Conservation (phyloP, 1,139 yeast genomes). For the Kluyveromyces sp. region DNA sequence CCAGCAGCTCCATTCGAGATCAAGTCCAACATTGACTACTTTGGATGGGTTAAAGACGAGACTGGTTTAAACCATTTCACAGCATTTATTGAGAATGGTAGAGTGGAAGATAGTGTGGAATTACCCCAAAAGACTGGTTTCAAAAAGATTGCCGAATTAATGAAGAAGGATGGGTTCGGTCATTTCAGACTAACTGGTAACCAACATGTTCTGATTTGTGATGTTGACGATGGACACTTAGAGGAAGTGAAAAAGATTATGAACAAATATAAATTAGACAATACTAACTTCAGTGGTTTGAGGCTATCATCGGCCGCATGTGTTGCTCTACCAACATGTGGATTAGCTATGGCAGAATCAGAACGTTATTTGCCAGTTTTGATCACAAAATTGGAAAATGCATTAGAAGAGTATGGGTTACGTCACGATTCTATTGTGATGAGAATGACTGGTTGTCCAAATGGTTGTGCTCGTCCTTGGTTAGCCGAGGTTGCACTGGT, state of each 20-base stretch:
- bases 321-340: conserved; percentile 98
- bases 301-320: conserved; percentile 92
- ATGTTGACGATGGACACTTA: conserved; percentile 62
- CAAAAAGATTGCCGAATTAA: conserved; percentile 63
- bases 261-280: conserved; percentile 73
- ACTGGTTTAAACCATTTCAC: conserved; percentile 83
- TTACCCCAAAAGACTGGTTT: conserved; percentile 87
- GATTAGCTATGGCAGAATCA: conserved; percentile 97
- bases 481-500: conserved; percentile 91
- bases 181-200: conserved; percentile 93
- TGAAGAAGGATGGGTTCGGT: conserved; percentile 51
- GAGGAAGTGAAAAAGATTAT: conserved; percentile 54
- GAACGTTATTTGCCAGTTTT: conserved; percentile 89
- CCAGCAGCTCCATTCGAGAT: conserved; percentile 66
- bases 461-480: conserved; percentile 99
- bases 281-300: conserved; percentile 73
- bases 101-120: conserved; percentile 89
- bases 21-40: conserved; percentile 81
- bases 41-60: conserved; percentile 94
- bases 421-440: conserved; percentile 91
- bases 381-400: conserved; percentile 70
- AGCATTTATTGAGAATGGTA: conserved; percentile 91
- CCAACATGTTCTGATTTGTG: conserved; percentile 79
- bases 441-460: conserved; percentile 99
- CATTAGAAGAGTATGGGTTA: conserved; percentile 84